phyloP scores from a whole-genome alignment of 1,284 basidiomycete genomes.

The Jaminaea rosea region DNA sequence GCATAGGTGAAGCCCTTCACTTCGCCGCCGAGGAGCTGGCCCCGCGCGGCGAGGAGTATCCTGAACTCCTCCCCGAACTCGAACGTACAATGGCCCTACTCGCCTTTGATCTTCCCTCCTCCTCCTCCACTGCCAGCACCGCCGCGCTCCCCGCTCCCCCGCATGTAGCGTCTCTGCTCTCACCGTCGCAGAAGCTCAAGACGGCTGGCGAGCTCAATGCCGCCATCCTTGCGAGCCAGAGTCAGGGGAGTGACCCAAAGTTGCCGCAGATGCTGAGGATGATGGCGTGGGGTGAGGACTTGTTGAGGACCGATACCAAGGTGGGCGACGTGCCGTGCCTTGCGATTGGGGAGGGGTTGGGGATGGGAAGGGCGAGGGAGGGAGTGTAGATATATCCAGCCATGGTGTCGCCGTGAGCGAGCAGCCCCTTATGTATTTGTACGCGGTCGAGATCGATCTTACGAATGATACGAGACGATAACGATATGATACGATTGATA shows the following conservation, averaged over 20 bases:
- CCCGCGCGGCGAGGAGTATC: constrained; percentile 85
- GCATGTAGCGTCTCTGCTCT: constrained; percentile 64
- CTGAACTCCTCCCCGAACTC: constrained; percentile 80
- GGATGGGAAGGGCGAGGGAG: too few species aligned
- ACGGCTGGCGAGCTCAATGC: constrained; percentile 86
- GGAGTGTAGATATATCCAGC: too few species aligned
- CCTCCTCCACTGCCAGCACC: constrained; percentile 6
- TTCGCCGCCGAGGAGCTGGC: constrained; percentile 92
- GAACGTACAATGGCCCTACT: constrained; percentile 92
- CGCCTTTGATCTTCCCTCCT: constrained; percentile 60
- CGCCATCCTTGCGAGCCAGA: constrained; percentile 80
- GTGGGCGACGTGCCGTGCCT: too few species aligned
- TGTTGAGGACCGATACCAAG: constrained; percentile 62
- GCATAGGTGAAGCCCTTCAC: constrained; percentile 67
- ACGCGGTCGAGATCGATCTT: too few species aligned
- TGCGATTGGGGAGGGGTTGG: too few species aligned
- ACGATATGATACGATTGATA: too few species aligned
- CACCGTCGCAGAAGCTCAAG: constrained; percentile 75
- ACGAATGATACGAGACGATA: too few species aligned
- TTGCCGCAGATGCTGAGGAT: constrained; percentile 74
- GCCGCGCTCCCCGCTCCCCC: constrained; percentile 51
- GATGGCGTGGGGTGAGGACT: constrained; percentile 75
- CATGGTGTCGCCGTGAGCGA: too few species aligned
- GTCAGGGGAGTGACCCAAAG: constrained; percentile 86
- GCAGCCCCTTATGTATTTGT: too few species aligned